A percentile compares a stretch with the other conserved stretches of the same genome.
These are phyloP conservation scores for Monilinia aucupariae DNA, from an alignment of 2,329 filamentous ascomycete species.

Conservation along the genomic window DNA sequence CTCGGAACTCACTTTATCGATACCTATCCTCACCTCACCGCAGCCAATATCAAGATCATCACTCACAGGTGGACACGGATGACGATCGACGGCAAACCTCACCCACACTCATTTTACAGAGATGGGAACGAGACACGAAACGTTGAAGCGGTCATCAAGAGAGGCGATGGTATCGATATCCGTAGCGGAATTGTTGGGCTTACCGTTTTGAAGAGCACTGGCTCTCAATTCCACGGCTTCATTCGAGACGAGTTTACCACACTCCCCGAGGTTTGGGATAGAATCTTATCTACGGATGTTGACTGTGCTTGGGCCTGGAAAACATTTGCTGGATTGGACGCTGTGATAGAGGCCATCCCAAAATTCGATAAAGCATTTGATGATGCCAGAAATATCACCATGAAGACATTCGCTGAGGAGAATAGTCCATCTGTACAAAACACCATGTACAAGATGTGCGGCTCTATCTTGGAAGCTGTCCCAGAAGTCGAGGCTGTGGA, in stretches of 20 bases:
- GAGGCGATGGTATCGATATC: conserved; percentile 66
- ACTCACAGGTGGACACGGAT: conserved; percentile 92
- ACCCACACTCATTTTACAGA: conserved; percentile 91
- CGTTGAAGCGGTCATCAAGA: conserved; percentile 65
- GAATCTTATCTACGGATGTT: conserved; percentile 90
- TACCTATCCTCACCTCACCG: conserved; percentile 81
- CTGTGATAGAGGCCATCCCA: conserved; percentile 57
- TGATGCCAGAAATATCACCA: conserved; percentile 74
- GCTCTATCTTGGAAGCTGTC: conserved; percentile 72
- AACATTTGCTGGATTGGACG: conserved; percentile 58
- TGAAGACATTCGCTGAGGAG: conserved; percentile 86
- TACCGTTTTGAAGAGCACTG: conserved; percentile 91
- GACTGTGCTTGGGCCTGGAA: conserved; percentile 85
- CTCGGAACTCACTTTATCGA: conserved; percentile 85
- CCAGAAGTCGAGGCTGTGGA: conserved; percentile 67
- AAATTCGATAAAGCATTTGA: conserved; percentile 77
- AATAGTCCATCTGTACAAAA: conserved; percentile 89
- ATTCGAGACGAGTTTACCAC: conserved; percentile 90
- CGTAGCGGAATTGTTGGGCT: conserved; percentile 74
- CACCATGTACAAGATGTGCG: conserved; percentile 99
- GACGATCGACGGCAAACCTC: conserved; percentile 77
- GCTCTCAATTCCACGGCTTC: conserved; percentile 93
- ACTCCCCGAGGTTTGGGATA: conserved; percentile 85
- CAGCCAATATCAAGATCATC: conserved; percentile 72
- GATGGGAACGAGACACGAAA: conserved; percentile 84